phyloP scores from a whole-genome alignment of 306 rosid genomes.

The Hylodesmum podocarpum region DNA sequence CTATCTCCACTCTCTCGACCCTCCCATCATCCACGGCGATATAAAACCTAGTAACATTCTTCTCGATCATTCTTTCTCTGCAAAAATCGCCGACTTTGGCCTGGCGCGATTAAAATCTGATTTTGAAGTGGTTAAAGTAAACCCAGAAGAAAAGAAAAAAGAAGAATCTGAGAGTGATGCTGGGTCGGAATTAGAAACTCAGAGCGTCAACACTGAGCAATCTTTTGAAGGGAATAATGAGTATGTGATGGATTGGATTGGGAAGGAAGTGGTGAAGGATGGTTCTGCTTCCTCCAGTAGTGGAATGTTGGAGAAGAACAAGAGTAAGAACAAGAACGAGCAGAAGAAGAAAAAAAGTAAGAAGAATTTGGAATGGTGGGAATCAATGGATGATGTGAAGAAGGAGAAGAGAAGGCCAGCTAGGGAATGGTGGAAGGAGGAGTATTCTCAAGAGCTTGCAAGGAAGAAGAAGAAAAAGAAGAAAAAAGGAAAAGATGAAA shows the following conservation, averaged over 20 bases:
- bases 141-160: slow-evolving; percentile 2
- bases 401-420: slow-evolving; percentile 62
- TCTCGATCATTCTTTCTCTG: slow-evolving; percentile 50
- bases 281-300: slow-evolving; percentile 32
- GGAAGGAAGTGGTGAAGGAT: slow-evolving; percentile 55
- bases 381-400: slow-evolving; percentile 62
- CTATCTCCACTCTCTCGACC: slow-evolving; percentile 73
- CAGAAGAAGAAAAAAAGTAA: slow-evolving; percentile 51
- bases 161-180: slow-evolving; percentile 59
- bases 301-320: slow-evolving; percentile 45
- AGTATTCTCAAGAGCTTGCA: slow-evolving; percentile 64
- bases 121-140: slow-evolving; percentile 11
- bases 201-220: slow-evolving; percentile 57
- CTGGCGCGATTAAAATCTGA: slow-evolving; percentile 64
- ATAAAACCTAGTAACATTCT: slow-evolving; percentile 87
- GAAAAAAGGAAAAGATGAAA: slow-evolving; percentile 26
- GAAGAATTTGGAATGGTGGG: slow-evolving; percentile 84
- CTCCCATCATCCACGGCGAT: slow-evolving; percentile 83
- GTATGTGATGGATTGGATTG: slow-evolving; percentile 88
- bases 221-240: slow-evolving; percentile 46
- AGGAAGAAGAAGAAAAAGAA: slow-evolving; percentile 60
- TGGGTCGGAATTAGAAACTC: slow-evolving; percentile 60
- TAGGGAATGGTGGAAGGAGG: slow-evolving; percentile 98
- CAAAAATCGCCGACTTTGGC: slow-evolving; percentile 87
- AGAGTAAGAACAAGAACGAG: slow-evolving; percentile 53